Percentiles rank a stretch among this genome's conserved stretches.
Evolutionary conservation across 768 basidiomycete species (phyloP).

Genomic region (Lanmaoa pseudosensibilis): DNA sequence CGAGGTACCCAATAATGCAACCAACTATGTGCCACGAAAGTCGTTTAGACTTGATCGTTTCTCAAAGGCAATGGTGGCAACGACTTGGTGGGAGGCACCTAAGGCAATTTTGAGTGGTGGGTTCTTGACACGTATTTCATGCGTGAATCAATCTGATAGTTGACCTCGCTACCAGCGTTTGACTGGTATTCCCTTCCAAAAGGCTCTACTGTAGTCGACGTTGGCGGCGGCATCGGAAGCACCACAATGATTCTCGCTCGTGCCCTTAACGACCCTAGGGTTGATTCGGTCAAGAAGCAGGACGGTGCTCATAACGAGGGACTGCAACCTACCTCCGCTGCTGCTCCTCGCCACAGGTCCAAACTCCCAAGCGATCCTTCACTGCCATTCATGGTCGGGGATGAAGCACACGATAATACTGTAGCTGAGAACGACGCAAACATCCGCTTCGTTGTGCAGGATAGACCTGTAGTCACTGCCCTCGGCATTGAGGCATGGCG

Average conservation of each 20-base stretch:
- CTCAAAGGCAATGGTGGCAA: slow-evolving; percentile 74
- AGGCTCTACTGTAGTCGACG: slow-evolving; percentile 60
- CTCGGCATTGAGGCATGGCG: slow-evolving; percentile 61
- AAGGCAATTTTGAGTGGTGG: slow-evolving; percentile 56
- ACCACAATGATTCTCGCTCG: slow-evolving; percentile 45
- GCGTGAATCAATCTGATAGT: background rate
- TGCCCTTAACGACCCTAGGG: slow-evolving; percentile 29
- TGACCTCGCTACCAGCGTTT: slow-evolving; percentile 44
- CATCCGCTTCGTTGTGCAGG: slow-evolving; percentile 57
- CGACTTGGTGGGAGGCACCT: slow-evolving; percentile 68
- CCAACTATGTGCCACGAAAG: slow-evolving; percentile 27
- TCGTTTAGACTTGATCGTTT: slow-evolving; percentile 63
- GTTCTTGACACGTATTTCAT: slow-evolving; percentile 8
- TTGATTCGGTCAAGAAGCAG: slow-evolving; percentile 1
- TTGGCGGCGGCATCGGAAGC: slow-evolving; percentile 69
- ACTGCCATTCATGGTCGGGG: background rate
- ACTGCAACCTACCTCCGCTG: background rate
- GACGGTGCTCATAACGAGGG: background rate
- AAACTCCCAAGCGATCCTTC: slow-evolving; percentile 3
- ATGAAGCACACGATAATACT: slow-evolving; percentile 11
- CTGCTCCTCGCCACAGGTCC: background rate
- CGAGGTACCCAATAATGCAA: background rate
- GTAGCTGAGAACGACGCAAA: slow-evolving; percentile 30
- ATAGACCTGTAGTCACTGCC: slow-evolving; percentile 52
- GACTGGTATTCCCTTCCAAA: slow-evolving; percentile 53